Evolutionary conservation across 129 eudicot species (phyloP).

Genomic region (Centella asiatica): DNA sequence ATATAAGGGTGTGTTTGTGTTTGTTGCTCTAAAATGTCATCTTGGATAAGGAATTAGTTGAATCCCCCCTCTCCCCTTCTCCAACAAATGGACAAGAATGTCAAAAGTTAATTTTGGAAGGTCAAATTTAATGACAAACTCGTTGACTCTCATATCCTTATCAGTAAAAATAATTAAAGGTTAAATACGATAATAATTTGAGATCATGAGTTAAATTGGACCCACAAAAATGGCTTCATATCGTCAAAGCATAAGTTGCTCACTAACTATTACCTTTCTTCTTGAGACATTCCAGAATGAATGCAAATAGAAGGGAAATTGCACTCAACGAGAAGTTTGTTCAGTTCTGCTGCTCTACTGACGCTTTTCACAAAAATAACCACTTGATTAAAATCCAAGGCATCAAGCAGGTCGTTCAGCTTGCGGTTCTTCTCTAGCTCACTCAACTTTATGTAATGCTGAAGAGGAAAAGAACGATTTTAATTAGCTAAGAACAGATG

Average conservation of each 20-base stretch:
- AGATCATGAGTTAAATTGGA: not conserved
- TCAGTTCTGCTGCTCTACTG: conserved; percentile 84
- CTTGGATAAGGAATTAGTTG: too few species aligned
- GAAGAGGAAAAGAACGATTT: not conserved
- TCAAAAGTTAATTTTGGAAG: too few species aligned
- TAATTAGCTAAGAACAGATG: not conserved
- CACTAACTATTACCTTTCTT: conserved; percentile 50
- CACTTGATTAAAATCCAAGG: conserved; percentile 89
- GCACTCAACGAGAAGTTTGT: conserved; percentile 81
- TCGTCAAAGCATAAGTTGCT: not conserved
- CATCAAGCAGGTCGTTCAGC: conserved; percentile 86
- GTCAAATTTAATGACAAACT: too few species aligned
- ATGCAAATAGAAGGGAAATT: conserved; percentile 91
- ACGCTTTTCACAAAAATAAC: conserved; percentile 95
- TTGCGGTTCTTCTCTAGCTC: conserved; percentile 90
- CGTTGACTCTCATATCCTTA: too few species aligned
- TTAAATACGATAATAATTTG: not conserved
- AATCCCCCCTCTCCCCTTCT: too few species aligned
- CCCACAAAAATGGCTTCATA: not conserved
- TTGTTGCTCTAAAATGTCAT: too few species aligned
- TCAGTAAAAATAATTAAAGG: too few species aligned
- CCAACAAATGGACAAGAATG: too few species aligned
- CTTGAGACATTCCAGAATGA: conserved; percentile 96
- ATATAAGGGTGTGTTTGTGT: too few species aligned
- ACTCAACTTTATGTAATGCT: conserved; percentile 89